phyloP scores from a whole-genome alignment of 495 filamentous ascomycete species.

The Antarctomyces pellizariae region DNA sequence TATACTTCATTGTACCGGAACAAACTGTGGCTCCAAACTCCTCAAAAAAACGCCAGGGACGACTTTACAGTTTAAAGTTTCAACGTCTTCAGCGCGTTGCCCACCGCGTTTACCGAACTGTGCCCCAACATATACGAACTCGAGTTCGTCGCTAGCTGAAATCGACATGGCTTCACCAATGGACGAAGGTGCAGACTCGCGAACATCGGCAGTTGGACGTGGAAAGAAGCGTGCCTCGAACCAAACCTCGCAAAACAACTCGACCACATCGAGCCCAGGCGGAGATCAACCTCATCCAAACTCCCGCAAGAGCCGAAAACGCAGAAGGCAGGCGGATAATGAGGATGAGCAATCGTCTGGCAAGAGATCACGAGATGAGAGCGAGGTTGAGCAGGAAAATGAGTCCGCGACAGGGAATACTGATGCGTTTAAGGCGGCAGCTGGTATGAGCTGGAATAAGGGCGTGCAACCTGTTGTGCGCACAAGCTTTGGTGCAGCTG shows the following conservation, averaged over 20 bases:
- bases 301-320: slow-evolving; percentile 3
- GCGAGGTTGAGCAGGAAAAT: not conserved
- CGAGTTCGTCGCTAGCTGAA: slow-evolving; percentile 3
- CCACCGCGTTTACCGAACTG: no score
- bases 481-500: slow-evolving; percentile 6
- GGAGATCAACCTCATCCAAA: no score
- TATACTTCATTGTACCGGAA: slow-evolving; percentile 1
- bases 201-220: slow-evolving; percentile 7
- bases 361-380: not conserved
- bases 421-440: not conserved
- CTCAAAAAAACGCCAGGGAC: not conserved
- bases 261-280: no score
- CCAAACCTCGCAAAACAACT: not conserved
- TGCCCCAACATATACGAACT: no score
- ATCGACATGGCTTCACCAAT: not conserved
- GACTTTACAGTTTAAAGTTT: not conserved
- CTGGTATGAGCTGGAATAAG: slow-evolving; percentile 6
- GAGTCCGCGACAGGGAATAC: not conserved
- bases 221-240: slow-evolving; percentile 3
- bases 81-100: not conserved
- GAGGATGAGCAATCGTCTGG: not conserved
- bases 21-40: not conserved
- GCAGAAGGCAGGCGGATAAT: slow-evolving; percentile 2
- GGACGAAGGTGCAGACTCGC: slow-evolving; percentile 7
- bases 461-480: slow-evolving; percentile 7